Evolutionary conservation across 129 eudicot species (phyloP), one percentile per base, ranked within the genome.

Genomic region (Rutidosis leptorrhynchoides): DNA sequence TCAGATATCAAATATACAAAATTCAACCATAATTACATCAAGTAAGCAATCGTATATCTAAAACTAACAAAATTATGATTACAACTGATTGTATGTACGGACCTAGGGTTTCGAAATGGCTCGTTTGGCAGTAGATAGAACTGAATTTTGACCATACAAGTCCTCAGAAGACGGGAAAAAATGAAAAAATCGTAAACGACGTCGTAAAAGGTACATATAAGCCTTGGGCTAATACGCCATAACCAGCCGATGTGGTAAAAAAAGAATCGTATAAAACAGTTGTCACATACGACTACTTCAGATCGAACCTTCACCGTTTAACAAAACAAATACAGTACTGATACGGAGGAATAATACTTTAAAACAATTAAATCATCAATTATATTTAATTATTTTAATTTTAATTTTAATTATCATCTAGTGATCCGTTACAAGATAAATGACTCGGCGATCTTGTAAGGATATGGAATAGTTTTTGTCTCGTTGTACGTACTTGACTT

Each of bases 201-300:
- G 79, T 69, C 83, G 89, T 70, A 20, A 58, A 53, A 23, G 30
- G 61, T 33, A 32, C n/a, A 64, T 67, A 70, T 68, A 66, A 73
- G 65, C 76, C 74, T 71, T 81, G 53, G 80, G 72, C 79, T 84
- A 75, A 64, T 80, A 79, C 83, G 89, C 85, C 85, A 70, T 77
- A 35, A 81, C 24, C 70, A 53, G 46, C 56, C 58, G 85, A 59
- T 58, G 64, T 32, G 72, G 72, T 52, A 67, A 66, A 77, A 51
- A 24, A 45, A 74, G 35, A 65, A 53, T 35, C 43, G 69, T 35
- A 23, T 24, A 48, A 28, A 20, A 70, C 73, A 77, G 76, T 73
- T 73, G 80, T 65, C 74, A 64, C 65, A 49, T 56, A 33, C 62
- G 61, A 62, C 65, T 69, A 29, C 30, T 49, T 60, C 23, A 49